Evolutionary conservation across 352 stramenopile genomes (phyloP).

Genomic region (Pythium sukuiense): DNA sequence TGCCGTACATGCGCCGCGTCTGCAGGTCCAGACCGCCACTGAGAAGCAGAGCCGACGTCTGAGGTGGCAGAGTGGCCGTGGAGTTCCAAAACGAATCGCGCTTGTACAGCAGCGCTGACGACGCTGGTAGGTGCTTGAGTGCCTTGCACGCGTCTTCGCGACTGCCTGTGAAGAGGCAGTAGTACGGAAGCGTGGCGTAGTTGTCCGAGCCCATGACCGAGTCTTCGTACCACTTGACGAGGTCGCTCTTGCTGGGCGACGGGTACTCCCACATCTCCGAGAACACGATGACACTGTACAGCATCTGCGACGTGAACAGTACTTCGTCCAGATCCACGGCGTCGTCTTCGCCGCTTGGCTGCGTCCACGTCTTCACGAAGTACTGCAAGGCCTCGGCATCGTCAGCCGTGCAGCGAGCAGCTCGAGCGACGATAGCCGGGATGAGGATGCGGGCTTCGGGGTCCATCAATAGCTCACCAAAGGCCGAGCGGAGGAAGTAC

Average conservation of each 20-base stretch:
- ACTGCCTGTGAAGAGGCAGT: conserved; percentile 74
- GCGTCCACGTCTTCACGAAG: conserved; percentile 11
- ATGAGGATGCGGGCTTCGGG: conserved; percentile 22
- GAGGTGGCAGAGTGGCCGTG: conserved; percentile 20
- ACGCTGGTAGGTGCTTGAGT: conserved; percentile 8
- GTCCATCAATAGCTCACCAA: conserved; percentile 63
- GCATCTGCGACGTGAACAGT: conserved; percentile 25
- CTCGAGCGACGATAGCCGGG: conserved; percentile 11
- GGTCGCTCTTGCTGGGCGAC: conserved; percentile 11
- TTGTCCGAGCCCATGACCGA: conserved; percentile 67
- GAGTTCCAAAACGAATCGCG: conserved; percentile 36
- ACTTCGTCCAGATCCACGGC: conserved; percentile 14
- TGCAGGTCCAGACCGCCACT: conserved; percentile 21
- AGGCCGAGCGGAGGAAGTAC: conserved; percentile 64
- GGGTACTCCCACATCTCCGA: conserved; percentile 28
- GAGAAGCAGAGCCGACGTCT: conserved; percentile 27
- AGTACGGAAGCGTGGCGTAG: conserved; percentile 44
- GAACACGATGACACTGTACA: conserved; percentile 32
- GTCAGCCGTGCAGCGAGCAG: conserved; percentile 8
- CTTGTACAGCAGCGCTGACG: conserved; percentile 22
- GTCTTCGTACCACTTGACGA: conserved; percentile 61
- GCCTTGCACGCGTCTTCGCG: conserved; percentile 50
- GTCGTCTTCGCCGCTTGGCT: neutral
- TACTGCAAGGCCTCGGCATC: conserved; percentile 10
- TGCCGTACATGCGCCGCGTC: conserved; percentile 14